Conservation (phyloP, 208 protist species). For the Acanthamoeba polyphaga region DNA sequence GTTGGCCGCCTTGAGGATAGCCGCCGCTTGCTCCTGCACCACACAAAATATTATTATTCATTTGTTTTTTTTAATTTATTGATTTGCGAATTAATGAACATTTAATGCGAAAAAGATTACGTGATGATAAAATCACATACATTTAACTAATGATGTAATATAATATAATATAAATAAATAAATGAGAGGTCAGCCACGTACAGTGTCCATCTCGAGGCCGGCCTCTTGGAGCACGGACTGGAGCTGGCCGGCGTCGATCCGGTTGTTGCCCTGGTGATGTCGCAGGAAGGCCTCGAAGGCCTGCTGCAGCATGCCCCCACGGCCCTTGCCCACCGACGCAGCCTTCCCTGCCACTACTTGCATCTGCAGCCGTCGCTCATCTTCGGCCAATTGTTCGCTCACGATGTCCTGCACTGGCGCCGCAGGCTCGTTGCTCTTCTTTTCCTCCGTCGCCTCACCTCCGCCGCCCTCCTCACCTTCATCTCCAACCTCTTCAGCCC, state of each 20-base stretch:
- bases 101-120: neutral
- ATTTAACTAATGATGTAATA: too few relatives aligned
- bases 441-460: neutral
- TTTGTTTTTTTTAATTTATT: neutral
- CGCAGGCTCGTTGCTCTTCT: too few relatives aligned
- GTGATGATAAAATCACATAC: too few relatives aligned
- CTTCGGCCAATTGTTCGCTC: neutral
- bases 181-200: neutral
- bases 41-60: neutral
- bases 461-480: too few relatives aligned
- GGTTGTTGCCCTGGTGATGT: slow-evolving; percentile 27
- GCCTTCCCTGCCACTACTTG: neutral
- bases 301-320: slow-evolving; percentile 48
- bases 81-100: neutral
- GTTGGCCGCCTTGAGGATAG: neutral
- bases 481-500: too few relatives aligned
- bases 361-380: slow-evolving; percentile 3
- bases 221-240: neutral
- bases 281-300: slow-evolving; percentile 53
- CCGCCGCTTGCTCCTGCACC: neutral
- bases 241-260: neutral
- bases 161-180: neutral
- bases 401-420: neutral
- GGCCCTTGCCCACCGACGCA: neutral
- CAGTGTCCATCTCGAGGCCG: slow-evolving; percentile 5